phyloP scores from a whole-genome alignment of 2,329 filamentous ascomycete species.

The Phyllosticta capitalensis region DNA sequence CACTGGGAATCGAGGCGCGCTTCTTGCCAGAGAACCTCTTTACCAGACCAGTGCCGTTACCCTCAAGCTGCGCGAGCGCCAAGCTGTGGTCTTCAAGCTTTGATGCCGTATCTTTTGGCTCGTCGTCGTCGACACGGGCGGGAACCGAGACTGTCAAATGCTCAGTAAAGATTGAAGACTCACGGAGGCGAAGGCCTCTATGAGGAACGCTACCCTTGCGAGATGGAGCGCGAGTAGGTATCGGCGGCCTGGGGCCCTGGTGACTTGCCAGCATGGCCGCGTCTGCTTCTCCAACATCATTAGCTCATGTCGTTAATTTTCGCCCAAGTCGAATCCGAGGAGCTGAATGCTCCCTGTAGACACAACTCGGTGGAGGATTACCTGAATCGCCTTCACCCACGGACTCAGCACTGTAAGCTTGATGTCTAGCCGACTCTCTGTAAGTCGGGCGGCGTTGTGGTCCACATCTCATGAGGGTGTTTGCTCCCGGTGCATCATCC shows the following conservation, averaged over 20 bases:
- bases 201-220: neutral
- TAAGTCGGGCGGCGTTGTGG: constrained; percentile 2
- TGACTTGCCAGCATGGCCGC: neutral
- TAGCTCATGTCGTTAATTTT: neutral
- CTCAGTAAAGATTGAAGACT: neutral
- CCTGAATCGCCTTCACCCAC: neutral
- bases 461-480: constrained; percentile 4
- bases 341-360: neutral
- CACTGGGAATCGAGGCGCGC: neutral
- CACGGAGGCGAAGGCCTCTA: neutral
- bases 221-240: neutral
- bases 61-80: neutral
- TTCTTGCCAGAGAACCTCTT: neutral
- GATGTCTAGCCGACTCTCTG: neutral
- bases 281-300: neutral
- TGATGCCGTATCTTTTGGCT: neutral
- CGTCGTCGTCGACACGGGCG: neutral
- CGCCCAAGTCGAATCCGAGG: neutral
- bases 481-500: neutral
- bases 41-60: neutral
- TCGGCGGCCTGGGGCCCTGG: neutral
- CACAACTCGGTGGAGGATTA: neutral
- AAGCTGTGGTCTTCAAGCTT: neutral
- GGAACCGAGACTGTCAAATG: neutral
- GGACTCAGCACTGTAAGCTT: constrained; percentile 1